Evolutionary conservation across 805 yeast species (phyloP).

Genomic region (Metschnikowia baotianmanensis): DNA sequence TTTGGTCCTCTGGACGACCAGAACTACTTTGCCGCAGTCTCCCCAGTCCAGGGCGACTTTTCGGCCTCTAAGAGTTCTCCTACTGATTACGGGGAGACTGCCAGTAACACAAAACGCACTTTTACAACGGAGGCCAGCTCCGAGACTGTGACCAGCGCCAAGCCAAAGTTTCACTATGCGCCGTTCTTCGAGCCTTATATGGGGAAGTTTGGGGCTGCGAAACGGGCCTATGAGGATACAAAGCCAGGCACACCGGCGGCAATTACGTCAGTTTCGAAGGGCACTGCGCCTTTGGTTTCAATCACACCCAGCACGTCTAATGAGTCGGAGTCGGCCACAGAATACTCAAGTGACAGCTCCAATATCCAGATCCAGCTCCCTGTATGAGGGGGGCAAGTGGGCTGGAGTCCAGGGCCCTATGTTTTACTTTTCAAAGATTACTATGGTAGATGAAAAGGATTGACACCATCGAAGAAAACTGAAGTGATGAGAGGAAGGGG

Average conservation of each 20-base stretch:
- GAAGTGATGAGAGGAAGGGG: too few species aligned
- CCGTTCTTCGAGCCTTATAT: constrained; percentile 17
- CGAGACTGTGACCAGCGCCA: constrained; percentile 4
- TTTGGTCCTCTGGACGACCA: constrained; percentile 3
- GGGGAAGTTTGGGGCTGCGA: constrained; percentile 5
- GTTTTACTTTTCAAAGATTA: too few species aligned
- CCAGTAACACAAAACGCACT: not conserved
- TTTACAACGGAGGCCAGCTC: constrained; percentile 3
- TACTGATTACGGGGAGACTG: too few species aligned
- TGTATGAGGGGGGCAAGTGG: not conserved
- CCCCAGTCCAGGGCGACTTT: too few species aligned
- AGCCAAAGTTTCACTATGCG: constrained; percentile 10
- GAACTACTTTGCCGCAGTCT: not conserved
- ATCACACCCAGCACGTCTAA: constrained; percentile 4
- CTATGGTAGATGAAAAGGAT: too few species aligned
- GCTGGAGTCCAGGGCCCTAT: too few species aligned
- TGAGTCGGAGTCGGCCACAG: constrained; percentile 12
- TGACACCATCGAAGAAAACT: too few species aligned
- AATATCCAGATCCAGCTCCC: constrained; percentile 32
- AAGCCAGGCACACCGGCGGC: too few species aligned
- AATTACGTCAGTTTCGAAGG: too few species aligned
- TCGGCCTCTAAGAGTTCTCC: not conserved
- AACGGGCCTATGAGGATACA: not conserved
- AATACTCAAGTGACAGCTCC: constrained; percentile 24
- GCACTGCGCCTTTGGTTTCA: not conserved